Evolutionary conservation across 768 basidiomycete species (phyloP).

Genomic region (Lactifluus hygrophoroides): DNA sequence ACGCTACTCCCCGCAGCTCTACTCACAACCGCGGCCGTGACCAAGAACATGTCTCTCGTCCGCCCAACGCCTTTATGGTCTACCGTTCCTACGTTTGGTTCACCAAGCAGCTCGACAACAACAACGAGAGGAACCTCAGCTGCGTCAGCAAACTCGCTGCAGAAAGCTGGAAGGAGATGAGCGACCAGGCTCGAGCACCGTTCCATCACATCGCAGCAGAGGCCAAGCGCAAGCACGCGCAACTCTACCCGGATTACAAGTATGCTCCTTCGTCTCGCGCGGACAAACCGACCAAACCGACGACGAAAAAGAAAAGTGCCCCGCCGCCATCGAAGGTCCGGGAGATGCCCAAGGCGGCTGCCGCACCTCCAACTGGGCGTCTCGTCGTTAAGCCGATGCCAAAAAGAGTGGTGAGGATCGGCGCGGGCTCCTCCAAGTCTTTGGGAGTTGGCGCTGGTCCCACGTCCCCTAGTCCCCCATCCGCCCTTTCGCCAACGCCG

Average conservation of each 20-base stretch:
- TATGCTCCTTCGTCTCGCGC: constrained; percentile 42
- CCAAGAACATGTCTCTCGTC: constrained; percentile 57
- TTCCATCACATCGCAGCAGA: constrained; percentile 42
- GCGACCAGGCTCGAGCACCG: constrained; percentile 35
- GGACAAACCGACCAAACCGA: constrained; percentile 21
- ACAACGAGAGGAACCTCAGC: constrained; percentile 60
- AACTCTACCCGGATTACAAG: constrained; percentile 51
- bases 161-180: constrained; percentile 53
- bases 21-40: constrained; percentile 33
- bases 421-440: background rate
- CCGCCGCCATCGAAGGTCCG: constrained; percentile 25
- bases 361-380: constrained; percentile 26
- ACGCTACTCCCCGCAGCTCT: constrained; percentile 30
- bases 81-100: constrained; percentile 63
- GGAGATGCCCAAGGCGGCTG: constrained; percentile 33
- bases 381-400: background rate
- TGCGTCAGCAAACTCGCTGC: constrained; percentile 65
- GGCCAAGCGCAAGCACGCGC: constrained; percentile 39
- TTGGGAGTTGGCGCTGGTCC: background rate
- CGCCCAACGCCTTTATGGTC: constrained; percentile 81
- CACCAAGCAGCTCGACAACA: constrained; percentile 31
- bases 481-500: background rate
- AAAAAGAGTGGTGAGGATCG: background rate
- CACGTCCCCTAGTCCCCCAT: constrained; percentile 24
- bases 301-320: constrained; percentile 35